Evolutionary conservation across 495 filamentous ascomycete species (phyloP), one percentile per base, ranked within the genome.

Genomic region (Evansstolkia leycettana): DNA sequence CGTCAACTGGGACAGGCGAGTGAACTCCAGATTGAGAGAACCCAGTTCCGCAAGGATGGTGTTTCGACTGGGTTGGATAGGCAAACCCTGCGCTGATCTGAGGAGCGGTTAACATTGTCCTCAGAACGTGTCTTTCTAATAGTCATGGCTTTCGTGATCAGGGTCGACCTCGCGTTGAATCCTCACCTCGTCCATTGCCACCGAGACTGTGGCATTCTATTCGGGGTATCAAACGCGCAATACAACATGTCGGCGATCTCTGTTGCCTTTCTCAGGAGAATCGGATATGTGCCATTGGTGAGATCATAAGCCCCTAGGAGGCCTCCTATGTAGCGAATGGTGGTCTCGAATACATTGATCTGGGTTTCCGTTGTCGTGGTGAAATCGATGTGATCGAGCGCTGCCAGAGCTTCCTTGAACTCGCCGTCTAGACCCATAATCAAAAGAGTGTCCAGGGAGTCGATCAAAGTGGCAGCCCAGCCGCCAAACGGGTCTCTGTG

Each of bases 221-320:
- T 96, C 1, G 84, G 84, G 10, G 90, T 96, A 53, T 99, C 90
- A 54, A 99, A 99, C 7, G 83, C 78, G 38, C 82, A 75, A 62
- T 86, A 93, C 23, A 98, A 57, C 34, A 99, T 71, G 39, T 94
- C 83, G 7, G 75, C 92, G 26, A 99, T 63, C 54, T 94, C 85
- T 7, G 73, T 64, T 0, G 90, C 88, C 55, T 96, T 96, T 38
- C 80, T 70, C 24, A 99, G 64, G 19, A 99, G 61, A 15, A 78
- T 65, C 8, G 67, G 62, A 37, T 73, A 54, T 35, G 73, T 77
- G n/a, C 67, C 75, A 5, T 78, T 46, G 34, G 78, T 79, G 34
- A 93, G 69, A 53, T 94, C 87, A 48, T 89, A 82, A 12, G 87
- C 86, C 12, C 73, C 84, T 27, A 94, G 45, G 32, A 94, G 64